These are phyloP conservation scores for Aspergillus udagawae DNA, from an alignment of 2,329 filamentous ascomycete species.

Conservation along the genomic window DNA sequence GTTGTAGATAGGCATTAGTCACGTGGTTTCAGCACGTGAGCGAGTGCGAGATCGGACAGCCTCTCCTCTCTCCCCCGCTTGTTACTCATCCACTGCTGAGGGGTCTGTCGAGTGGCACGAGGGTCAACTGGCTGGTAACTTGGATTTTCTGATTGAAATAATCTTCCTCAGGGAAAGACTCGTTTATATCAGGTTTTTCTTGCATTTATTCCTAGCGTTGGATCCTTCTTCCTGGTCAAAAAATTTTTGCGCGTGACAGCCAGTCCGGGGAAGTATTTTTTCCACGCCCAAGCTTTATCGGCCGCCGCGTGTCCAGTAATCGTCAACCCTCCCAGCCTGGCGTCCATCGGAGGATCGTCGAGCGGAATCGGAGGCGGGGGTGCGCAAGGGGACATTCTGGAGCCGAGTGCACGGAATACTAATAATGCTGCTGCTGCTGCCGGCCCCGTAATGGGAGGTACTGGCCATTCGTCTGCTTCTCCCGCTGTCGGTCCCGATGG, in stretches of 20 bases:
- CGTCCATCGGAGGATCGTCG: conserved; percentile 29
- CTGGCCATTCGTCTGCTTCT: conserved; percentile 22
- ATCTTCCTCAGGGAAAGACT: not conserved
- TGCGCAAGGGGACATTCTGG: conserved; percentile 23
- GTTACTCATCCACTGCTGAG: conserved; percentile 12
- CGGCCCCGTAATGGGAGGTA: conserved; percentile 35
- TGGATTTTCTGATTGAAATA: not conserved
- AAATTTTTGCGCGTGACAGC: not conserved
- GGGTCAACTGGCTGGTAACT: not conserved
- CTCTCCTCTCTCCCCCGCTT: conserved; percentile 7
- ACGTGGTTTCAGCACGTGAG: conserved; percentile 13
- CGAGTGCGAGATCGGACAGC: conserved; percentile 20
- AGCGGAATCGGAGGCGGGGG: conserved; percentile 35
- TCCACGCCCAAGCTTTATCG: conserved; percentile 10
- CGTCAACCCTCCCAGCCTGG: conserved; percentile 32
- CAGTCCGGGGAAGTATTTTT: conserved; percentile 5
- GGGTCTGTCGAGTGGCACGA: not conserved
- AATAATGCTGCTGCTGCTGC: conserved; percentile 34
- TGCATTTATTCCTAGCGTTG: conserved; percentile 1
- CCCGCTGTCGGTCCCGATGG: conserved; percentile 25
- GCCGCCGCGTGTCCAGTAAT: conserved; percentile 4
- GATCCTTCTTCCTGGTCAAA: not conserved
- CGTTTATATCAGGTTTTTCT: not conserved
- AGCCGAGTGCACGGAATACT: conserved; percentile 20
- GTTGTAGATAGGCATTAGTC: not conserved